Evolutionary conservation across 1,284 basidiomycete species (phyloP), one percentile per base, ranked within the genome.

Genomic region (Fomitopsis betulina): DNA sequence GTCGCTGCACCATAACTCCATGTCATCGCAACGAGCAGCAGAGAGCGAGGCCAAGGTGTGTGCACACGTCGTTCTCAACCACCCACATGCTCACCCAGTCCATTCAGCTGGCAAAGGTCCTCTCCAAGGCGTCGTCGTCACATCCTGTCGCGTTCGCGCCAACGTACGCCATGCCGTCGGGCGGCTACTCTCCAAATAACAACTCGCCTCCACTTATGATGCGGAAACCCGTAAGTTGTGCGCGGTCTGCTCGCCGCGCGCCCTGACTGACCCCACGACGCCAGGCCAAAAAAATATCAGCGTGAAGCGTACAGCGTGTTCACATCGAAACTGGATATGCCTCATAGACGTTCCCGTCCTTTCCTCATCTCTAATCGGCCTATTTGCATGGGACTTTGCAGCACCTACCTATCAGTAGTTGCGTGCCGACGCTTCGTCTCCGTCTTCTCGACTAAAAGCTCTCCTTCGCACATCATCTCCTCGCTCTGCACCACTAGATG

Each of bases 21-120:
- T 86, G 83, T 86, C 86, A 62, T 80, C 83, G 0, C 79, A 83
- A 56, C 79, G 82, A 42, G 81, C 82, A 35, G 81, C 83, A 19
- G 83, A 88, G 70, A 87, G 86, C 65, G 84, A 89, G 72, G 87
- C 86, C 42, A 88, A 90, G 81, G 88, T 88, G 57, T 62, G 75
- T 63, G 53, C 10, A 19, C 13, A 42, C 6, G 52, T 45, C 35
- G 10, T 35, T 42, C 23, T 3, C 23, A 9, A 13, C 47, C 27
- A 39, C 32, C 35, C 58, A 12, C 39, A 30, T 66, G 58, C 57
- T 67, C 53, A 64, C 54, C 30, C 17, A 40, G 51, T 25, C 51
- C 19, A 35, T 32, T 35, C 62, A 72, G 71, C 60, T 72, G 55
- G 62, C 66, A 58, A 71, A 71, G 62, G 68, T 64, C 13, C 63